These are phyloP conservation scores for Aspergillus incahuasiensis DNA, from an alignment of 495 filamentous ascomycete genomes.

Conservation along the genomic window DNA sequence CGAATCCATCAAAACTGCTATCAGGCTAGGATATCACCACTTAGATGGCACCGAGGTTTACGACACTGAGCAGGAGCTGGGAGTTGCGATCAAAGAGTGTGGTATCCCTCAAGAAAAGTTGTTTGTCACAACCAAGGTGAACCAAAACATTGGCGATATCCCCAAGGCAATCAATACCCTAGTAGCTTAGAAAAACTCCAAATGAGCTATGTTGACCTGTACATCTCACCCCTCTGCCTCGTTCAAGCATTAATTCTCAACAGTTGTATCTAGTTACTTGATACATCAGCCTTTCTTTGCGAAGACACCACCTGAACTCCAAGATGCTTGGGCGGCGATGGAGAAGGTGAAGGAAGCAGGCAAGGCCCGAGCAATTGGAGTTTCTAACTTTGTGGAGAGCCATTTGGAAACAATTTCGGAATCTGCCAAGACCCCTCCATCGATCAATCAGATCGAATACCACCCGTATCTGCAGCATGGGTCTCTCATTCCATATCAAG, in stretches of 20 bases:
- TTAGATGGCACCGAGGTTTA: slow-evolving; percentile 83
- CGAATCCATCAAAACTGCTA: slow-evolving; percentile 60
- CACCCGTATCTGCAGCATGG: slow-evolving; percentile 82
- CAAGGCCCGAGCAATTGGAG: slow-evolving; percentile 72
- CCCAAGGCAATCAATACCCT: slow-evolving; percentile 60
- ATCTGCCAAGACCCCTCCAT: slow-evolving; percentile 60
- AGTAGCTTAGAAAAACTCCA: slow-evolving; percentile 68
- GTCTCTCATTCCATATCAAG: slow-evolving; percentile 59
- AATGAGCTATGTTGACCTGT: slow-evolving; percentile 78
- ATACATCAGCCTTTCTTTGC: slow-evolving; percentile 75
- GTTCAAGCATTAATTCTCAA: not conserved
- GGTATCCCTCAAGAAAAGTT: slow-evolving; percentile 62
- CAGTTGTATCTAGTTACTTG: slow-evolving; percentile 52
- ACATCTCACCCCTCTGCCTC: slow-evolving; percentile 12
- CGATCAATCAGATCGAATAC: slow-evolving; percentile 84
- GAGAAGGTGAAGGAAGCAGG: slow-evolving; percentile 66
- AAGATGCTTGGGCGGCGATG: slow-evolving; percentile 70
- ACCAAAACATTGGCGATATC: slow-evolving; percentile 54
- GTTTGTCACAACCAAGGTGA: slow-evolving; percentile 73
- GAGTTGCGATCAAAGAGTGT: slow-evolving; percentile 65
- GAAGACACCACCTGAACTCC: slow-evolving; percentile 55
- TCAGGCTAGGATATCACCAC: slow-evolving; percentile 67
- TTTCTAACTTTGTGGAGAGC: slow-evolving; percentile 70
- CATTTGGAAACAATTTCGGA: slow-evolving; percentile 66
- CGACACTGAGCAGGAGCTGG: slow-evolving; percentile 73